Conservation (phyloP, 2,329 filamentous ascomycete genomes). For the Lasiodiplodia theobromae region DNA sequence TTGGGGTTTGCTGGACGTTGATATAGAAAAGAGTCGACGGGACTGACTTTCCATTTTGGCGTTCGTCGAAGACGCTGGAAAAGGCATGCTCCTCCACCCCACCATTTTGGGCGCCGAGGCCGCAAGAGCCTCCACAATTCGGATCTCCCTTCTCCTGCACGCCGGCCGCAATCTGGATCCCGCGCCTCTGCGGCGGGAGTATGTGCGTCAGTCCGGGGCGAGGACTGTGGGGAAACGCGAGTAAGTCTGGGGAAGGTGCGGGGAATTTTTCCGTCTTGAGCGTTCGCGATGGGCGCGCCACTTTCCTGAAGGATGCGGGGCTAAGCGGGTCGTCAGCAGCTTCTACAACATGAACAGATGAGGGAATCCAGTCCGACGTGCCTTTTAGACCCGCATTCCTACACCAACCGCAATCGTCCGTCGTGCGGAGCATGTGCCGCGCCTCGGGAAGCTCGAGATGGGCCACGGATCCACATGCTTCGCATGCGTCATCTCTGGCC, state of each 20-base stretch:
- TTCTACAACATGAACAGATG: neutral
- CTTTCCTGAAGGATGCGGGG: neutral
- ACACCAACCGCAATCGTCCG: neutral
- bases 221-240: conserved; percentile 16
- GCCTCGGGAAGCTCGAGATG: neutral
- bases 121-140: conserved; percentile 1
- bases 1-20: neutral
- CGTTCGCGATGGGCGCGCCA: neutral
- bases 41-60: conserved; percentile 7
- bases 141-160: neutral
- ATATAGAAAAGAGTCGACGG: conserved; percentile 17
- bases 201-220: conserved; percentile 16
- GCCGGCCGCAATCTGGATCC: conserved; percentile 11
- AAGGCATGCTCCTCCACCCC: conserved; percentile 6
- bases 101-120: neutral
- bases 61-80: neutral
- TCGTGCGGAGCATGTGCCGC: neutral
- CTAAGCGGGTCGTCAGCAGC: neutral
- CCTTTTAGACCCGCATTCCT: neutral
- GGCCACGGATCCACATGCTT: neutral
- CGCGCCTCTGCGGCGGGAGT: conserved; percentile 8
- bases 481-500: conserved; percentile 3
- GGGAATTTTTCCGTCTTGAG: neutral
- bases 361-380: neutral
- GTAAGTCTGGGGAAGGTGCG: conserved; percentile 13